These are phyloP conservation scores for Leccinum holopus DNA, from an alignment of 1,284 basidiomycete genomes.

Conservation along the genomic window DNA sequence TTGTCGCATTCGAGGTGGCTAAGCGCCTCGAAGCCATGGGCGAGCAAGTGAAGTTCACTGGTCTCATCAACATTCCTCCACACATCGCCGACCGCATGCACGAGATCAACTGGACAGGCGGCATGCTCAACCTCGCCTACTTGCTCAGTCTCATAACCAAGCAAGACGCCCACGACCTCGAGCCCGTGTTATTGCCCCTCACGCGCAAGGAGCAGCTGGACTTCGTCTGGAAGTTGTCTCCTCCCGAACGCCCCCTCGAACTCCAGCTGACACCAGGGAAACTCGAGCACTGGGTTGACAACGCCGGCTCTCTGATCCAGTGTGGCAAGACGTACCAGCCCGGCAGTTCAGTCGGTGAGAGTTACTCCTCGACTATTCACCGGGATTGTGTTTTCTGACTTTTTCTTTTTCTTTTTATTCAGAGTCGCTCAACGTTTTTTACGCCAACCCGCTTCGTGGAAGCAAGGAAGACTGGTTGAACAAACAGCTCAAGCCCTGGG, in stretches of 20 bases:
- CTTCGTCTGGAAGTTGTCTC: background rate
- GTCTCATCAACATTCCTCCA: too few species aligned
- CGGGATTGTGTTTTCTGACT: background rate
- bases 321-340: background rate
- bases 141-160: background rate
- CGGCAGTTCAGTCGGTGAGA: background rate
- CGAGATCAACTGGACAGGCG: too few species aligned
- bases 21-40: too few species aligned
- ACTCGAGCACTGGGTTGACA: background rate
- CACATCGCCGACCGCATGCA: too few species aligned
- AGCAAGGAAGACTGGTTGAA: background rate
- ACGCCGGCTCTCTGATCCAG: background rate
- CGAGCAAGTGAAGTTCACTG: too few species aligned
- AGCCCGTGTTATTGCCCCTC: background rate
- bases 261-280: background rate
- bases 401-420: too few species aligned
- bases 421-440: background rate
- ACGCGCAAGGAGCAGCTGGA: background rate
- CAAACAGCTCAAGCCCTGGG: slow-evolving; percentile 31
- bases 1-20: too few species aligned
- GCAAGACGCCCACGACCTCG: background rate
- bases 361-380: background rate
- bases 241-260: background rate
- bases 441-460: background rate
- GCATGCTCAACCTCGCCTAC: too few species aligned